Evolutionary conservation across 2,329 filamentous ascomycete genomes (phyloP).

Genomic region (Colletotrichum shisoi): DNA sequence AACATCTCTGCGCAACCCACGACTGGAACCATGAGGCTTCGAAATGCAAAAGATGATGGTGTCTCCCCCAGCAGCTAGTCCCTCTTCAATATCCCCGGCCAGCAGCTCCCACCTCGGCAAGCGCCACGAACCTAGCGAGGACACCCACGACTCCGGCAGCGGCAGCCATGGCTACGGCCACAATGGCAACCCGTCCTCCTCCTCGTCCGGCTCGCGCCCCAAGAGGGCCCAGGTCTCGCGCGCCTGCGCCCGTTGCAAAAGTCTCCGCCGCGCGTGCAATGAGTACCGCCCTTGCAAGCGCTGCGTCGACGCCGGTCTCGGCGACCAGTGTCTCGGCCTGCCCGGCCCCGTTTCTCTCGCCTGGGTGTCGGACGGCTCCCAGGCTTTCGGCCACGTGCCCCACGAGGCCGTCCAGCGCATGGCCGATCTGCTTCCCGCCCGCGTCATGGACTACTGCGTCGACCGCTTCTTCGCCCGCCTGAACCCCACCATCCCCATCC

Average conservation of each 20-base stretch:
- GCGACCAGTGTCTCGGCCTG: constrained; percentile 48
- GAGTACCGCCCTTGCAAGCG: constrained; percentile 55
- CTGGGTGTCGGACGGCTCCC: constrained; percentile 40
- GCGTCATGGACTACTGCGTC: constrained; percentile 51
- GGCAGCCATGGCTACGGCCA: not conserved
- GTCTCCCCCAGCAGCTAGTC: constrained; percentile 38
- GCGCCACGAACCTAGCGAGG: constrained; percentile 25
- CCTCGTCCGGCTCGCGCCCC: constrained; percentile 20
- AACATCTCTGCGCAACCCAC: not conserved
- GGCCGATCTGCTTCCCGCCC: constrained; percentile 47
- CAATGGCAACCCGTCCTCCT: constrained; percentile 21
- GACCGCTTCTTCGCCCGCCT: constrained; percentile 52
- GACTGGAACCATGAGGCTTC: constrained; percentile 33
- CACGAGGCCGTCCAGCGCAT: constrained; percentile 45
- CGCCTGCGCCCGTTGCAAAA: constrained; percentile 55
- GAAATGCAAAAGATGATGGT: constrained; percentile 35
- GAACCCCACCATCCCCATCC: constrained; percentile 55
- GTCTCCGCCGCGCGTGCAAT: constrained; percentile 55
- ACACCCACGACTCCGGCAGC: constrained; percentile 17
- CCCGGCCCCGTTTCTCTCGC: constrained; percentile 37
- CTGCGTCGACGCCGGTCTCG: constrained; percentile 54
- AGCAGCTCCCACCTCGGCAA: constrained; percentile 38
- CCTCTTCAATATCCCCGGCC: constrained; percentile 34
- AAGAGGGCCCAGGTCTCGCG: constrained; percentile 51
- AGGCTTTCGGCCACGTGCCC: constrained; percentile 42